Evolutionary conservation across 768 basidiomycete genomes (phyloP).

Genomic region (Tulasnella sp.): DNA sequence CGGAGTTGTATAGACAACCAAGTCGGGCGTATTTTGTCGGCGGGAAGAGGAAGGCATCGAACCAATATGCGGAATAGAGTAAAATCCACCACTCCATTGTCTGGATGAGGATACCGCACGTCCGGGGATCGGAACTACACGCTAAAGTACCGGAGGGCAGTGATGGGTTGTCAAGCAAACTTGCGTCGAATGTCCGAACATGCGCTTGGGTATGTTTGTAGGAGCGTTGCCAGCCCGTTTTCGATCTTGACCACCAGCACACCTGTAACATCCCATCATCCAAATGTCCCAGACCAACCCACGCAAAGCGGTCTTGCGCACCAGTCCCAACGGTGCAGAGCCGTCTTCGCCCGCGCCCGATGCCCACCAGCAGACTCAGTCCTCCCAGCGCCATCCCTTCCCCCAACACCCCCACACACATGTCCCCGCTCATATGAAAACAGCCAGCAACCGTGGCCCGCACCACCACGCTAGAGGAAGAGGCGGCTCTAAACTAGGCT

Average conservation of each 20-base stretch:
- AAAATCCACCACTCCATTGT: no score
- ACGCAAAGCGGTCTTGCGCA: background rate
- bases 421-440: slow-evolving; percentile 9
- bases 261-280: background rate
- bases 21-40: no score
- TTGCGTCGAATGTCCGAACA: no score
- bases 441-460: background rate
- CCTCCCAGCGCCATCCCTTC: slow-evolving; percentile 6
- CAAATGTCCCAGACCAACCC: background rate
- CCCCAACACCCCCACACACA: slow-evolving; percentile 13
- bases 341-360: background rate
- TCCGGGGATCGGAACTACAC: no score
- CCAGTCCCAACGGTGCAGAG: slow-evolving; percentile 7
- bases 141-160: no score
- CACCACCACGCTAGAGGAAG: background rate
- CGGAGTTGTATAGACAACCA: no score
- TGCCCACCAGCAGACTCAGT: background rate
- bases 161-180: no score
- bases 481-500: background rate
- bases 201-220: no score
- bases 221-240: background rate
- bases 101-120: no score
- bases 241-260: background rate
- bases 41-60: no score
- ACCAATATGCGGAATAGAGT: no score